Evolutionary conservation across 2,329 filamentous ascomycete species (phyloP).

Genomic region (Thelonectria rubi): DNA sequence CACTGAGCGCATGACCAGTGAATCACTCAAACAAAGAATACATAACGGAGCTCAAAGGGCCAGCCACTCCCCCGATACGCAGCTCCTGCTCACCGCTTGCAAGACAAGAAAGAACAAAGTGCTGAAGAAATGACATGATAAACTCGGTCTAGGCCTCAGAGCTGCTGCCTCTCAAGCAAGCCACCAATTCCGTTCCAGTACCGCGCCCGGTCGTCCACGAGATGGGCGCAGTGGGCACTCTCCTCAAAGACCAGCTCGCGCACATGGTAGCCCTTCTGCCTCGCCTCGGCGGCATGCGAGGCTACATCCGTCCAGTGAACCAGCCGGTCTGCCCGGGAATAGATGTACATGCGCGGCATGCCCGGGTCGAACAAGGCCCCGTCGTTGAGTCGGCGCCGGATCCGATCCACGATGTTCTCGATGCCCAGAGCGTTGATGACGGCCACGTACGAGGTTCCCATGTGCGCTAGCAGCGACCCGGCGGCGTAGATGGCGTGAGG

Average conservation of each 20-base stretch:
- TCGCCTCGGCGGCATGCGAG: background rate
- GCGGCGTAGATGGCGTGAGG: background rate
- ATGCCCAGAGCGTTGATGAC: background rate
- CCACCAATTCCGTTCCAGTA: background rate
- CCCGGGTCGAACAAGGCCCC: background rate
- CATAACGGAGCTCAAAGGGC: too few species aligned
- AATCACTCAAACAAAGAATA: too few species aligned
- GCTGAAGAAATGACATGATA: too few species aligned
- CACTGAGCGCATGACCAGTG: too few species aligned
- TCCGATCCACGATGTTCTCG: slow-evolving; percentile 7
- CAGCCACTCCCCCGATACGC: too few species aligned
- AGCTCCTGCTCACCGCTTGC: too few species aligned
- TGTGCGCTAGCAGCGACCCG: background rate
- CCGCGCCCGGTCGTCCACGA: background rate
- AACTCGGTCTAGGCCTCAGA: too few species aligned
- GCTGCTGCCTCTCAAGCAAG: too few species aligned
- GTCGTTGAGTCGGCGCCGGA: slow-evolving; percentile 14
- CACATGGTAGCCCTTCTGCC: background rate
- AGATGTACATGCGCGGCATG: slow-evolving; percentile 8
- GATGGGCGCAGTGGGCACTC: slow-evolving; percentile 11
- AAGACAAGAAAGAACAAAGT: too few species aligned
- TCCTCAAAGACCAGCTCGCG: slow-evolving; percentile 2
- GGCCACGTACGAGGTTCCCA: background rate
- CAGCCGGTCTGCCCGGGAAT: slow-evolving; percentile 7
- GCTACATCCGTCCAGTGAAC: slow-evolving; percentile 8